Evolutionary conservation across 805 yeast species (phyloP).

Genomic region (Hermanozyma aechmeae): DNA sequence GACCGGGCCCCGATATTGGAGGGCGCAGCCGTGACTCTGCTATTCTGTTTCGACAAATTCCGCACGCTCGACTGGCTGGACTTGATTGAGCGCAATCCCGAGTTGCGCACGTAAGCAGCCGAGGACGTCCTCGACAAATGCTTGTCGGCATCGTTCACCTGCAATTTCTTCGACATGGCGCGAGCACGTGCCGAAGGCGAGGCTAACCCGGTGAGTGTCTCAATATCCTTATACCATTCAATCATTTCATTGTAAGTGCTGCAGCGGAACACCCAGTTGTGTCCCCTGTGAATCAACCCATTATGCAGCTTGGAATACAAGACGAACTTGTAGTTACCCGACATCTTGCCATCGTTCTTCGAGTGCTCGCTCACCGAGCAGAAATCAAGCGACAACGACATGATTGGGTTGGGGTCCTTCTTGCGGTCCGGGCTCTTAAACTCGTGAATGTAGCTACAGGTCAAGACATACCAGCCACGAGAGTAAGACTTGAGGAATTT

Average conservation of each 20-base stretch:
- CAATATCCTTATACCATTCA: conserved; percentile 76
- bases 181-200: conserved; percentile 52
- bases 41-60: no score
- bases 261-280: conserved; percentile 93
- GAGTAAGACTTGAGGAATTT: conserved; percentile 89
- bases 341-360: conserved; percentile 50
- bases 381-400: conserved; percentile 71
- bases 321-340: conserved; percentile 66
- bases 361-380: conserved; percentile 81
- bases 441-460: conserved; percentile 85
- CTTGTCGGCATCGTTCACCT: conserved; percentile 5
- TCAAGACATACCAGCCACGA: conserved; percentile 82
- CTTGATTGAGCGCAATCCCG: no score
- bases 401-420: conserved; percentile 71
- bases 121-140: conserved; percentile 7
- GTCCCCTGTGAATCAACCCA: conserved; percentile 71
- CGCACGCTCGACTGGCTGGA: no score
- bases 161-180: conserved; percentile 17
- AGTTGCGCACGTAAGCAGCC: no score
- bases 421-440: conserved; percentile 76
- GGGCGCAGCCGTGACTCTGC: no score
- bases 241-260: conserved; percentile 73
- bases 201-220: conserved; percentile 52
- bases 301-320: conserved; percentile 61
- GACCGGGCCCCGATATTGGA: no score